These are phyloP conservation scores for Kwoniella sp. DNA, from an alignment of 768 basidiomycete species.

Conservation along the genomic window DNA sequence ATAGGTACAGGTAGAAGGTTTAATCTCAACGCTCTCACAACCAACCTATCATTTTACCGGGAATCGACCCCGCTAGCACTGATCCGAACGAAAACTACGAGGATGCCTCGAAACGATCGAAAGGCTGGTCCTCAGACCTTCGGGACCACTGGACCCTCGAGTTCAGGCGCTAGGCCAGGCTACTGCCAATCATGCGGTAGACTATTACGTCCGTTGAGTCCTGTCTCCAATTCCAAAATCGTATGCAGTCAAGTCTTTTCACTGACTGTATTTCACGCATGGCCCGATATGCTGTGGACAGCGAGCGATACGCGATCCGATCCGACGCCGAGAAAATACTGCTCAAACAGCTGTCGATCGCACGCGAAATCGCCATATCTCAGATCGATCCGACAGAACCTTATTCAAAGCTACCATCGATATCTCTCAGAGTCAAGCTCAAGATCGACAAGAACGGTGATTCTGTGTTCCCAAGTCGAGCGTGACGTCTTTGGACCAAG, in stretches of 20 bases:
- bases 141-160: neutral
- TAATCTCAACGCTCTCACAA: too few relatives aligned
- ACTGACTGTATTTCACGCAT: neutral
- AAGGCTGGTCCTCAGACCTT: neutral
- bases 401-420: conserved; percentile 16
- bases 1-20: too few relatives aligned
- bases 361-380: conserved; percentile 16
- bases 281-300: conserved; percentile 1
- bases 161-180: neutral
- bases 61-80: too few relatives aligned
- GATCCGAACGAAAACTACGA: neutral
- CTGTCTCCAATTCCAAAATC: neutral
- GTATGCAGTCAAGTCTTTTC: neutral
- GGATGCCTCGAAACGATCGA: neutral
- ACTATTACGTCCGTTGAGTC: conserved; percentile 19
- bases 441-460: neutral
- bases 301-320: conserved; percentile 19
- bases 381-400: neutral
- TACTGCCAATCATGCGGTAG: conserved; percentile 24
- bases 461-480: conserved; percentile 23
- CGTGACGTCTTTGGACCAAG: conserved; percentile 15
- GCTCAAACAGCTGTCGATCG: conserved; percentile 31
- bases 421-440: conserved; percentile 1
- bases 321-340: conserved; percentile 40
- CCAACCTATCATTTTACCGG: too few relatives aligned